Conservation (phyloP, 257 asterid genomes). For the Oldenlandia corymbosa region DNA sequence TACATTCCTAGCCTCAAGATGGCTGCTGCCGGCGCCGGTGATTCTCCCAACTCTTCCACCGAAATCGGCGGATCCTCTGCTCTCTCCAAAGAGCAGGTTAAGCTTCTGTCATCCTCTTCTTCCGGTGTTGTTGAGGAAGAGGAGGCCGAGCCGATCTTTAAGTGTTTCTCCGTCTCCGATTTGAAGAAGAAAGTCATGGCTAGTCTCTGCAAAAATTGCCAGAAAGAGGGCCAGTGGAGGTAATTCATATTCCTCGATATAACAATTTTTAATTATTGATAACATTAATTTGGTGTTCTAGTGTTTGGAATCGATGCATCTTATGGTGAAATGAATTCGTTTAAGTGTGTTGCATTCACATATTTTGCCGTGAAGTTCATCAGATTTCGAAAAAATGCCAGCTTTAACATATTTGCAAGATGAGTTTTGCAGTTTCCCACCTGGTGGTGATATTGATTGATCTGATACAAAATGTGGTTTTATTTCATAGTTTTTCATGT, state of each 20-base stretch:
- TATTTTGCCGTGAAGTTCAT: too few species aligned
- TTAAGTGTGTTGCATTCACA: too few species aligned
- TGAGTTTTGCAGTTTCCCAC: too few species aligned
- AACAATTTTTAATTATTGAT: too few species aligned
- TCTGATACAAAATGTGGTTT: too few species aligned
- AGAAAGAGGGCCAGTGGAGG: constrained; percentile 93
- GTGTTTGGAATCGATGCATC: too few species aligned
- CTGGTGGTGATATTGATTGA: too few species aligned
- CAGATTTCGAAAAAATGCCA: too few species aligned
- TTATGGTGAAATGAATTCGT: too few species aligned
- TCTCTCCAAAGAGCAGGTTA: constrained; percentile 54
- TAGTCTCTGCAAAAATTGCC: constrained; percentile 55
- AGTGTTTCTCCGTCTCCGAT: constrained; percentile 76
- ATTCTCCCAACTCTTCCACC: constrained; percentile 43
- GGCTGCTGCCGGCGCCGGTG: constrained; percentile 28
- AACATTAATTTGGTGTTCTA: too few species aligned
- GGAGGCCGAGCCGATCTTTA: constrained; percentile 48
- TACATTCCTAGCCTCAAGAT: constrained; percentile 74
- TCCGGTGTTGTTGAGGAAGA: constrained; percentile 19
- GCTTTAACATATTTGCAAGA: too few species aligned
- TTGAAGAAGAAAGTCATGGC: constrained; percentile 81
- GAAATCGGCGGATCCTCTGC: constrained; percentile 45
- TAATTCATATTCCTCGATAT: constrained; percentile 23
- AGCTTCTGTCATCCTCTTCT: constrained; percentile 61
- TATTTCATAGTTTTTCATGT: too few species aligned